Evolutionary conservation across 2,329 filamentous ascomycete genomes (phyloP), one percentile per base, ranked within the genome.

Genomic region (Elsinoe arachidis): DNA sequence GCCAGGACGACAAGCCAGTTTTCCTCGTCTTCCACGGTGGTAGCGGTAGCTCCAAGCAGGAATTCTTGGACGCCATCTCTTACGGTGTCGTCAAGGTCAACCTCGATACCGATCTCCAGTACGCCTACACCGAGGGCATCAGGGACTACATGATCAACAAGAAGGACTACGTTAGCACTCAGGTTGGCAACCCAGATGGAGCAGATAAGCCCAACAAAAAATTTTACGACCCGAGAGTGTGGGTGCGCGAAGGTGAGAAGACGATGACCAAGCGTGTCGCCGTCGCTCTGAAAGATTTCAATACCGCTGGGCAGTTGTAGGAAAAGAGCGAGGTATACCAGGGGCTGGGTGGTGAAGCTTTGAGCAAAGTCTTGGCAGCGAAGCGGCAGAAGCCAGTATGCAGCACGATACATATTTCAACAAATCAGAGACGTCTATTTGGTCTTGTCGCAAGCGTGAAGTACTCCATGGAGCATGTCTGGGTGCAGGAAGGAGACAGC

Each of bases 1-100:
- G 82, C 68, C 78, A 81, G 67, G 82, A 88, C 53, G 81, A 88
- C 71, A 96, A 96, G 86, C 93, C 93, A 66, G 88, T 97, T 71
- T 97, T 91, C 85, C 90, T 99, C 70, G 93, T 99, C 74, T 99
- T 99, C 87, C 93, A 99, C 82, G 93, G 93, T 70, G 93, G 93
- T 68, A 95, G 89, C 63, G 93, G 93, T 66, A 95, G 88, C 64
- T 81, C 82, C 73, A 95, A 96, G 80, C 76, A 89, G 67, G 93
- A 99, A 79, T 99, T 88, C 82, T 80, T 79, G 63, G 84, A 90
- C 67, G 92, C 91, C 71, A 96, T 96, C 75, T 78, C 79, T 72
- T 87, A 92, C 76, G 93, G 93, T 80, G 92, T 99, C 67, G 87
- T 96, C 79, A 99, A 99, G 86, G 93, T 99, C 78, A 99, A 99